Evolutionary conservation across 164 flowering plant species (phyloP).

Genomic region (Berberis vulgaris): DNA sequence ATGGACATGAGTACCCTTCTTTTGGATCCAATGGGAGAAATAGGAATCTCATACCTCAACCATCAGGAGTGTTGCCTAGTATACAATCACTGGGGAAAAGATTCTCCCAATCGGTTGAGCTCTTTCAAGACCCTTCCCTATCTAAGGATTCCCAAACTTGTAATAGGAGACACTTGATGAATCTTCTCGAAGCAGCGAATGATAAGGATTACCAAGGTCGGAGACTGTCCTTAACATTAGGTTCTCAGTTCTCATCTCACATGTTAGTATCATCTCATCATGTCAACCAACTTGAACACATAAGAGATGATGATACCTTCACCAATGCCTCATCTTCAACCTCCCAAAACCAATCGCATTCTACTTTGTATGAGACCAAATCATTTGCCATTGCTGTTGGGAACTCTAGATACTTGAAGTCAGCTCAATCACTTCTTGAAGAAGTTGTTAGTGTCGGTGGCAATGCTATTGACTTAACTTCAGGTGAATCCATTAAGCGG

Average conservation of each 20-base stretch:
- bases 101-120: constrained; percentile 36
- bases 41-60: too few relatives aligned
- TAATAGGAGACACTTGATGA: constrained; percentile 44
- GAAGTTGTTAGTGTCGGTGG: constrained; percentile 47
- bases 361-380: constrained; percentile 25
- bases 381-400: constrained; percentile 20
- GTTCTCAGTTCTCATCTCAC: constrained; percentile 42
- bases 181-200: constrained; percentile 46
- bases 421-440: constrained; percentile 56
- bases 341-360: constrained; percentile 5
- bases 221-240: constrained; percentile 59
- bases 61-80: too few relatives aligned
- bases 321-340: too few relatives aligned
- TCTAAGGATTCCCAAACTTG: constrained; percentile 19
- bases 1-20: too few relatives aligned
- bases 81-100: too few relatives aligned
- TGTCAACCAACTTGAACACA: too few relatives aligned
- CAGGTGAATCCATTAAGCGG: constrained; percentile 26
- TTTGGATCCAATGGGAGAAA: too few relatives aligned
- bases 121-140: constrained; percentile 20
- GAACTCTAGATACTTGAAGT: constrained; percentile 48
- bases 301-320: too few relatives aligned
- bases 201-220: constrained; percentile 38
- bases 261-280: too few relatives aligned
- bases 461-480: constrained; percentile 27